These are phyloP conservation scores for Trichophyton rubrum DNA, from an alignment of 2,329 filamentous ascomycete genomes.

Conservation along the genomic window DNA sequence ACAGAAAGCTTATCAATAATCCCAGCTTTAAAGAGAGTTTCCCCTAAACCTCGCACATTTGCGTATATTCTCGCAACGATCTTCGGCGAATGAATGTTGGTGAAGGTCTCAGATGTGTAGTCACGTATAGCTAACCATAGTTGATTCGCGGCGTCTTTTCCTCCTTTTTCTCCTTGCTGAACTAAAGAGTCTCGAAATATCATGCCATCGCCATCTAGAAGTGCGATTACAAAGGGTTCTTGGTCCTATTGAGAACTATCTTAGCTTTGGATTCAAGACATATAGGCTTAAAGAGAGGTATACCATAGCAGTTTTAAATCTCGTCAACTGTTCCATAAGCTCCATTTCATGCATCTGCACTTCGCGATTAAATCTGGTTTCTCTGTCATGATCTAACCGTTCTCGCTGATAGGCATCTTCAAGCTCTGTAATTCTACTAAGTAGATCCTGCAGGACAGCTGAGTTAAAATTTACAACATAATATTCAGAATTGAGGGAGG, in stretches of 20 bases:
- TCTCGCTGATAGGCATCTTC: slow-evolving; percentile 33
- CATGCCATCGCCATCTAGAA: slow-evolving; percentile 46
- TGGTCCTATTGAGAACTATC: slow-evolving; percentile 29
- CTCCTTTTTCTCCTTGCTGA: slow-evolving; percentile 40
- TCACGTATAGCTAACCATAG: slow-evolving; percentile 34
- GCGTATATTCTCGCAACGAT: slow-evolving; percentile 43
- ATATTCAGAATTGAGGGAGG: neutral
- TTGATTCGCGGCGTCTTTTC: slow-evolving; percentile 39
- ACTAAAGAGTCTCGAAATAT: slow-evolving; percentile 43
- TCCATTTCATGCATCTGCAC: slow-evolving; percentile 37
- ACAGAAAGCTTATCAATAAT: slow-evolving; percentile 30
- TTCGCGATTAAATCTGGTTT: slow-evolving; percentile 37
- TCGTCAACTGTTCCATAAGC: slow-evolving; percentile 35
- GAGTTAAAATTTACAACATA: neutral
- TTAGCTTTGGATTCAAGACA: neutral
- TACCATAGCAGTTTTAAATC: slow-evolving; percentile 36
- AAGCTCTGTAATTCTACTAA: slow-evolving; percentile 33
- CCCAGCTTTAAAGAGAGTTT: slow-evolving; percentile 36
- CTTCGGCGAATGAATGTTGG: slow-evolving; percentile 34
- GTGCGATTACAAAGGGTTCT: slow-evolving; percentile 42
- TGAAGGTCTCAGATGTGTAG: slow-evolving; percentile 32
- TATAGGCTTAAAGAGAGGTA: slow-evolving; percentile 8
- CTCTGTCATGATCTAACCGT: slow-evolving; percentile 36
- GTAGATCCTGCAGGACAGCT: slow-evolving; percentile 29
- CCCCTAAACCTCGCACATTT: slow-evolving; percentile 40